phyloP scores from a whole-genome alignment of 805 yeast genomes.

The Wickerhamiella dianesei region DNA sequence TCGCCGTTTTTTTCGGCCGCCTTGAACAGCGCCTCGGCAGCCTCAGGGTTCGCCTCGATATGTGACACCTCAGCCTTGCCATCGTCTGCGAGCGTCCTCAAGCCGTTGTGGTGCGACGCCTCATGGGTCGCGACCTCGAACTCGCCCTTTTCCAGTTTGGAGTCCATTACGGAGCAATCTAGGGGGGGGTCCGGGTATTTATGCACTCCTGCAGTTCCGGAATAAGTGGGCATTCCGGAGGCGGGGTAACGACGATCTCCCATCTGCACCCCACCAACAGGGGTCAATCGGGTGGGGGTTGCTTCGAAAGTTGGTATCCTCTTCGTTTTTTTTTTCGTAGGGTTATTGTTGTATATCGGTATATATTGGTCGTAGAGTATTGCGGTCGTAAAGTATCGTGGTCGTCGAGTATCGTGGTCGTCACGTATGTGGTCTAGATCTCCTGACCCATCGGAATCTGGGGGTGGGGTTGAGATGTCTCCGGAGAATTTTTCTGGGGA shows the following conservation, averaged over 20 bases:
- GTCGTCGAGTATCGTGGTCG: too few relatives aligned
- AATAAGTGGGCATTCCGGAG: neutral
- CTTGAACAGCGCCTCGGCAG: neutral
- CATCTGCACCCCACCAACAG: too few relatives aligned
- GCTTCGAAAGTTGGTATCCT: too few relatives aligned
- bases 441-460: neutral
- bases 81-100: neutral
- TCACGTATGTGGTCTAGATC: neutral
- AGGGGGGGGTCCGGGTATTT: neutral
- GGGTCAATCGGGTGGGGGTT: too few relatives aligned
- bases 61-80: neutral
- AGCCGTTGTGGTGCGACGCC: neutral
- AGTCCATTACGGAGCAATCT: too few relatives aligned
- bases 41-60: neutral
- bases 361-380: too few relatives aligned
- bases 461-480: conserved; percentile 2
- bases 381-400: too few relatives aligned
- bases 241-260: too few relatives aligned
- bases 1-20: neutral
- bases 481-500: neutral
- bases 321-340: too few relatives aligned
- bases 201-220: neutral
- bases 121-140: neutral
- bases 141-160: neutral
- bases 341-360: too few relatives aligned